Evolutionary conservation across 805 yeast genomes (phyloP).

Genomic region (Naumovozyma baii): DNA sequence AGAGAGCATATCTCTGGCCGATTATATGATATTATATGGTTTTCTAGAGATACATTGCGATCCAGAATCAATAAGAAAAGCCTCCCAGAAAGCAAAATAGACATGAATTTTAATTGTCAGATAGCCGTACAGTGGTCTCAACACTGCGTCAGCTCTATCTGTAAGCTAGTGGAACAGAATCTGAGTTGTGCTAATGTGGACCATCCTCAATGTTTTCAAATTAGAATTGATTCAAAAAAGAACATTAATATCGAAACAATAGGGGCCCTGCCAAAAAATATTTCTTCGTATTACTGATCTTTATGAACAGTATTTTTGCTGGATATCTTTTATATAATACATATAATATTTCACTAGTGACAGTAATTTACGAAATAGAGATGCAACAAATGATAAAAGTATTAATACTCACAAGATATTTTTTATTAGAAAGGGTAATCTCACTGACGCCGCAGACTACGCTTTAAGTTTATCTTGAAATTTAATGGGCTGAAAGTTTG

Average conservation of each 20-base stretch:
- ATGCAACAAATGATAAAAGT: too few relatives aligned
- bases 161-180: slow-evolving; percentile 7
- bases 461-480: too few relatives aligned
- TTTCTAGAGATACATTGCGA: slow-evolving; percentile 14
- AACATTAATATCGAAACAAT: slow-evolving; percentile 10
- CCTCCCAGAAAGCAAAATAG: slow-evolving; percentile 8
- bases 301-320: too few relatives aligned
- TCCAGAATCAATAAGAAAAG: slow-evolving; percentile 13
- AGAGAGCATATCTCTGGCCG: slow-evolving; percentile 20
- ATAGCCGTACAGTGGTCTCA: slow-evolving; percentile 24
- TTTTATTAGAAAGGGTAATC: too few relatives aligned
- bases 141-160: slow-evolving; percentile 14
- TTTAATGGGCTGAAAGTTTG: too few relatives aligned
- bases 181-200: background rate
- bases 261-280: slow-evolving; percentile 8
- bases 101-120: slow-evolving; percentile 19
- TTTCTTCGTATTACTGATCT: background rate
- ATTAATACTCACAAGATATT: too few relatives aligned
- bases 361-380: too few relatives aligned
- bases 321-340: too few relatives aligned
- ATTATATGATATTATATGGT: slow-evolving; percentile 17
- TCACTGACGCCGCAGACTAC: too few relatives aligned
- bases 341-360: too few relatives aligned
- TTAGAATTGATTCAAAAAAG: slow-evolving; percentile 9
- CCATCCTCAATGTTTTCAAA: slow-evolving; percentile 12